phyloP scores from a whole-genome alignment of 108 stramenopile species.

The Nannochloropsis granulata region DNA sequence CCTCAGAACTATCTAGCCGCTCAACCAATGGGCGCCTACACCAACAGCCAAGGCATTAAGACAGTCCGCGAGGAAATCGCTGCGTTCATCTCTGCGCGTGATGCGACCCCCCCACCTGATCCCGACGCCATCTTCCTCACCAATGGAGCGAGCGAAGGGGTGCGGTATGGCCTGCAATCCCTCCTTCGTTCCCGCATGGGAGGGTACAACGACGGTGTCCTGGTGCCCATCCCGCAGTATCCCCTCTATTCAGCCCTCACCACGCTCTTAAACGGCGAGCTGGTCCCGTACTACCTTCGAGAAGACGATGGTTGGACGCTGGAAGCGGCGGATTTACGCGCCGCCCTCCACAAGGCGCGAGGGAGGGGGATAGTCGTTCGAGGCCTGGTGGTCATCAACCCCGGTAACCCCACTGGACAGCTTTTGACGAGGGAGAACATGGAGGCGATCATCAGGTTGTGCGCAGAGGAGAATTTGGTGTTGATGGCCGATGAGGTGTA shows the following conservation, averaged over 20 bases:
- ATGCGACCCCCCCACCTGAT: conserved; percentile 48
- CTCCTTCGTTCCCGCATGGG: conserved; percentile 39
- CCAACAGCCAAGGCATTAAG: conserved; percentile 53
- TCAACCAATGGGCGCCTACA: conserved; percentile 29
- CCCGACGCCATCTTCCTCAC: conserved; percentile 73
- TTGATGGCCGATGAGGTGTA: conserved; percentile 88
- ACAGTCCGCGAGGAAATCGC: conserved; percentile 63
- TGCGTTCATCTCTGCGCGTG: conserved; percentile 55
- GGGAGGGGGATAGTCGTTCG: conserved; percentile 46
- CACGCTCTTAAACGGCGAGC: conserved; percentile 53
- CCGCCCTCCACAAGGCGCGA: conserved; percentile 50
- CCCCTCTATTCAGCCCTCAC: conserved; percentile 80
- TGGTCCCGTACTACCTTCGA: conserved; percentile 70
- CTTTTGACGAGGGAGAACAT: conserved; percentile 54
- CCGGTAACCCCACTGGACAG: conserved; percentile 90
- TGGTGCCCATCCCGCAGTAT: conserved; percentile 91
- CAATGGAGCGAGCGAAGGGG: conserved; percentile 76
- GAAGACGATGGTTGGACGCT: conserved; percentile 65
- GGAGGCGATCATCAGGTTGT: conserved; percentile 59
- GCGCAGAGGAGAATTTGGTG: conserved; percentile 56
- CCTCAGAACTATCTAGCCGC: neutral
- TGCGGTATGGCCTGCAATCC: conserved; percentile 45
- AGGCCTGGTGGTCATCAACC: conserved; percentile 79
- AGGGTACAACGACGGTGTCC: conserved; percentile 39
- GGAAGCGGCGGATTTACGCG: conserved; percentile 49